phyloP scores from a whole-genome alignment of 441 rosid genomes.

The Sinapis alba region DNA sequence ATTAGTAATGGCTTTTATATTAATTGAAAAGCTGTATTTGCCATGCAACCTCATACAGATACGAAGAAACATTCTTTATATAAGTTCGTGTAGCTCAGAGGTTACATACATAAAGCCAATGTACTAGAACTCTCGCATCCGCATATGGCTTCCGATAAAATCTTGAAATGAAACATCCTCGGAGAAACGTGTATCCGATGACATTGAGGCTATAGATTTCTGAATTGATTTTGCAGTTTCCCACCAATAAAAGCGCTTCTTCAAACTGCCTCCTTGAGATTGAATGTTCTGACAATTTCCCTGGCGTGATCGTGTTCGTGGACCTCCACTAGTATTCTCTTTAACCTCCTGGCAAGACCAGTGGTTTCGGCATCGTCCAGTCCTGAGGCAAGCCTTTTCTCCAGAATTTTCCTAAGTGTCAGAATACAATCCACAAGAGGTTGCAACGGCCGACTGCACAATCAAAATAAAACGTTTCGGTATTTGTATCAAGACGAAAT shows the following conservation, averaged over 20 bases:
- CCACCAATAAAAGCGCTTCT: background rate
- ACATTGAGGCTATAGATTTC: background rate
- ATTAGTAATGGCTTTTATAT: slow-evolving; percentile 13
- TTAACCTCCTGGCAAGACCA: slow-evolving; percentile 84
- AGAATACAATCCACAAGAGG: slow-evolving; percentile 77
- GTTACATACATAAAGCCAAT: slow-evolving; percentile 11
- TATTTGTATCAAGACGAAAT: background rate
- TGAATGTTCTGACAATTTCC: slow-evolving; percentile 69
- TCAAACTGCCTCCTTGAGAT: slow-evolving; percentile 87
- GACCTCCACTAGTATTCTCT: slow-evolving; percentile 86
- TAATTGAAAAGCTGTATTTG: background rate
- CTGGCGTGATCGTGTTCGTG: slow-evolving; percentile 88
- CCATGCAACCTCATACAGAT: background rate
- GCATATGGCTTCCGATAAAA: slow-evolving; percentile 8
- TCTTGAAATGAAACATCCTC: background rate
- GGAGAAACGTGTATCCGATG: background rate
- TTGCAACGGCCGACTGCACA: slow-evolving; percentile 72
- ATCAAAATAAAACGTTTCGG: background rate
- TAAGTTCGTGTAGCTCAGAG: background rate
- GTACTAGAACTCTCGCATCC: background rate
- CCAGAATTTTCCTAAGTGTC: slow-evolving; percentile 56
- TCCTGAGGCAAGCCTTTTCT: slow-evolving; percentile 64
- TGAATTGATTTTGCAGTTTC: slow-evolving; percentile 13
- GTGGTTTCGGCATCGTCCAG: slow-evolving; percentile 56
- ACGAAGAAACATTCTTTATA: background rate